These are phyloP conservation scores for Eutrema salsugineum DNA, from an alignment of 441 rosid genomes.

Conservation along the genomic window DNA sequence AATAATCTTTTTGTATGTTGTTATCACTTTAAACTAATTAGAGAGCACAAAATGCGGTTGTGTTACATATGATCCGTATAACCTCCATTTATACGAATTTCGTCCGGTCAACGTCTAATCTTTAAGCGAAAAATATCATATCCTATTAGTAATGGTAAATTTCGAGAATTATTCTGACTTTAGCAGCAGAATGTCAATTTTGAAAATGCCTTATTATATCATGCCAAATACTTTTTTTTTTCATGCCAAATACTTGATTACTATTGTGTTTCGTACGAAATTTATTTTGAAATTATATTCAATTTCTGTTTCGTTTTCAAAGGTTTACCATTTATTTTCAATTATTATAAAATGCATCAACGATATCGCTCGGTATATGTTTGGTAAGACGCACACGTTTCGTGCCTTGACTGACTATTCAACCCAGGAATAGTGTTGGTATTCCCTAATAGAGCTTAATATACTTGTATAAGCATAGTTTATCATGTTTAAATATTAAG, in stretches of 20 bases:
- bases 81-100: not conserved
- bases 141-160: not conserved
- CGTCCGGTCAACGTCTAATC: not conserved
- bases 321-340: not conserved
- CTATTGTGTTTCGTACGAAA: not conserved
- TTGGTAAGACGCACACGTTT: conserved; percentile 10
- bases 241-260: not conserved
- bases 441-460: not conserved
- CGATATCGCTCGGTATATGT: not conserved
- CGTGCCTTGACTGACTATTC: conserved; percentile 9
- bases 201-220: not conserved
- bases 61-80: conserved; percentile 5
- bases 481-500: not conserved
- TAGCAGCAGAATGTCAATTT: not conserved
- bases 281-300: not conserved
- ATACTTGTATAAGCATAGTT: not conserved
- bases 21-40: not conserved
- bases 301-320: not conserved
- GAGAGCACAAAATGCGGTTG: not conserved
- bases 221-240: too few relatives aligned
- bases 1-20: not conserved
- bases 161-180: not conserved
- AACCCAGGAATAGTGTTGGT: not conserved
- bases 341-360: not conserved
- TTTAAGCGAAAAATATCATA: too few relatives aligned